Evolutionary conservation across 2,329 filamentous ascomycete genomes (phyloP).

Genomic region (Cadophora sp.): DNA sequence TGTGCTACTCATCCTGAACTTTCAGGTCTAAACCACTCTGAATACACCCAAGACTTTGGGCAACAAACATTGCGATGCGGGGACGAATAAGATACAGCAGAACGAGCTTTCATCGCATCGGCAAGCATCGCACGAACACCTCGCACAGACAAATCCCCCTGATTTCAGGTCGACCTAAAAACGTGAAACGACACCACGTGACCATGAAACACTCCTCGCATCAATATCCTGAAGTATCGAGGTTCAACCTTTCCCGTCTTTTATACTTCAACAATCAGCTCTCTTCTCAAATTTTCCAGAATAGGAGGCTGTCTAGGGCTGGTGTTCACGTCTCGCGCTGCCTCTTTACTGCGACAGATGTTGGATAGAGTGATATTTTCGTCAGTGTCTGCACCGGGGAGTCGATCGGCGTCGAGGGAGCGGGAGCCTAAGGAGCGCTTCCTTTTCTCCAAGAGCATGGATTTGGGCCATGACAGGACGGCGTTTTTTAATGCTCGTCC

Average conservation of each 20-base stretch:
- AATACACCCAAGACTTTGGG: neutral
- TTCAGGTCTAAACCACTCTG: too few species aligned
- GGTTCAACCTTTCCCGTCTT: neutral
- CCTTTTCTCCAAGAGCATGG: slow-evolving; percentile 7
- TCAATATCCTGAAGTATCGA: neutral
- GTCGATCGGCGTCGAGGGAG: slow-evolving; percentile 7
- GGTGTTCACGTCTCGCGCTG: neutral
- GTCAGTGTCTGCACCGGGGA: slow-evolving; percentile 13
- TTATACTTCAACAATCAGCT: neutral
- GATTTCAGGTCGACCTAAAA: neutral
- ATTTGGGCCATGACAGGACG: slow-evolving; percentile 3
- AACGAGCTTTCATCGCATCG: neutral
- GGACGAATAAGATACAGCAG: neutral
- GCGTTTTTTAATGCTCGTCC: slow-evolving; percentile 14
- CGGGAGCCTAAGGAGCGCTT: slow-evolving; percentile 8
- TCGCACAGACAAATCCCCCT: slow-evolving; percentile 3
- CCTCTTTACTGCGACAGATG: slow-evolving; percentile 6
- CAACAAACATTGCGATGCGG: neutral
- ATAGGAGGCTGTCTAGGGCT: neutral
- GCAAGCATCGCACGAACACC: neutral
- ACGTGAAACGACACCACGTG: slow-evolving; percentile 18
- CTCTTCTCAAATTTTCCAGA: neutral
- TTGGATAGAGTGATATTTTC: slow-evolving; percentile 9
- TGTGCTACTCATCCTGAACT: too few species aligned
- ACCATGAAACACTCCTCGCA: slow-evolving; percentile 7